Evolutionary conservation across 345 rosid species (phyloP), one percentile per base, ranked within the genome.

Genomic region (Eucalyptus camaldulensis): DNA sequence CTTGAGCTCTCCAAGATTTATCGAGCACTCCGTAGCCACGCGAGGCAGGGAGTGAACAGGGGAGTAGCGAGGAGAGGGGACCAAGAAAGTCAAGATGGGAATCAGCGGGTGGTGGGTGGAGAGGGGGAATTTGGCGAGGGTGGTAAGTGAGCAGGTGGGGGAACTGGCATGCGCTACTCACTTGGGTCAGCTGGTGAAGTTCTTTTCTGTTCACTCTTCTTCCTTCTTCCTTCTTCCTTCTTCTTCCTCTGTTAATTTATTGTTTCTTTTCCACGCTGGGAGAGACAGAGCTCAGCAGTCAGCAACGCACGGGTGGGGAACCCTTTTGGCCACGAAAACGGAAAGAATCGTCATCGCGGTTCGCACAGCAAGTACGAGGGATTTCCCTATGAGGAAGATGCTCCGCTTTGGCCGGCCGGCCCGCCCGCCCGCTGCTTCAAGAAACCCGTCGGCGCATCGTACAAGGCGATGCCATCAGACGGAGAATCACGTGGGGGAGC

Each of bases 91-190:
- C 72, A 43, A 37, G 44, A 11, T 4, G 25, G 44, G 21, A 37
- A 24, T 2, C 4, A n/a, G 45, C 44, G 80, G 45, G 37, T 3
- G 49, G 88, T 25, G 8, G 88, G 29, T 54, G 49, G 80, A 8
- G 19, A 54, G 47, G 50, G 47, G 33, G 7, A 13, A 40, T 13
- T 27, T 19, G 58, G 7, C 1, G 24, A 53, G 58, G 25, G 25
- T 53, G 87, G 65, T 86, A 86, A 86, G 87, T 86, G 24, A 56
- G 58, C 47, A 86, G 65, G 87, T 86, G 43, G 43, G 29, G 29
- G 8, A 24, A 21, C 11, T 1, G 87, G 40, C 47, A 14, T 10
- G 27, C 8, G 45, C 83, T 6, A 21, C 83, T 10, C 43, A 6
- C 44, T 12, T 6, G 31, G 15, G 33, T 12, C 33, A 62, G 31